These are phyloP conservation scores for Melocanna baccifera DNA, from an alignment of 176 grass and related monocot species.

Conservation along the genomic window DNA sequence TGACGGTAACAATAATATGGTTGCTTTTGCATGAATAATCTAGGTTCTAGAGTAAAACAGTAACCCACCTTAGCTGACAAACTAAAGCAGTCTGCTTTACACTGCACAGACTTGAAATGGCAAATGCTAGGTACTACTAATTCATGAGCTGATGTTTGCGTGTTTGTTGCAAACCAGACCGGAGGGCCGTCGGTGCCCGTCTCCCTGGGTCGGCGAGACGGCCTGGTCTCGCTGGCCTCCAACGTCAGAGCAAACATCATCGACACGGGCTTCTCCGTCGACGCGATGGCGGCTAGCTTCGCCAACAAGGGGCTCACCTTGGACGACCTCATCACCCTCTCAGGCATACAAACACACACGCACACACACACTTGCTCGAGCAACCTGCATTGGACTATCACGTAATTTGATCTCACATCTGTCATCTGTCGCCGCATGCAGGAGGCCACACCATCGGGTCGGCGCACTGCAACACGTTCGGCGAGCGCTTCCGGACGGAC, in stretches of 20 bases:
- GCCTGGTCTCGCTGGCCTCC: constrained; percentile 66
- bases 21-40: not conserved
- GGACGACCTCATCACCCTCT: constrained; percentile 80
- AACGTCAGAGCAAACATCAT: constrained; percentile 87
- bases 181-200: constrained; percentile 78
- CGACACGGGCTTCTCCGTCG: constrained; percentile 76
- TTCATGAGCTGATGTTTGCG: not conserved
- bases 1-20: not conserved
- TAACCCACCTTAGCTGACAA: not conserved
- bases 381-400: not conserved
- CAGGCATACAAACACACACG: constrained; percentile 33
- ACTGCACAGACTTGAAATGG: not conserved
- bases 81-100: not conserved
- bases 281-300: constrained; percentile 73
- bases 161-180: constrained; percentile 39
- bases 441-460: constrained; percentile 86
- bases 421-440: not conserved
- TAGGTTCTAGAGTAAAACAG: not conserved
- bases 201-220: constrained; percentile 55
- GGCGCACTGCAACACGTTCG: constrained; percentile 88
- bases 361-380: not conserved
- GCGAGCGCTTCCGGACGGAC: constrained; percentile 66
- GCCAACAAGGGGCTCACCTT: constrained; percentile 68
- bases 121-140: not conserved
- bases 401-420: not conserved